These are phyloP conservation scores for Amborella trichopoda DNA, from an alignment of 164 flowering plant genomes.

Conservation along the genomic window DNA sequence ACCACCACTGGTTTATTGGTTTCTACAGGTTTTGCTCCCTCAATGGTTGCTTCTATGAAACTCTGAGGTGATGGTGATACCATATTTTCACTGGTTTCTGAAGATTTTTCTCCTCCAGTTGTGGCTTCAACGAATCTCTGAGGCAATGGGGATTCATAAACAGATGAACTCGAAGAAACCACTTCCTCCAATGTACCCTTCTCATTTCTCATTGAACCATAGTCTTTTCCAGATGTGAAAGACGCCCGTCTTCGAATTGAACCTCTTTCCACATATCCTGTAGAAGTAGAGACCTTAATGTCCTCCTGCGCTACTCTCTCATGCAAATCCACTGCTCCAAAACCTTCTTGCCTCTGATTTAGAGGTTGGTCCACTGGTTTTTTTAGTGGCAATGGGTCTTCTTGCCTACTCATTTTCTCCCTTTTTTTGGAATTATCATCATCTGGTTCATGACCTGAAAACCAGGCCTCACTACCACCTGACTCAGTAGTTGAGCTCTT, in stretches of 20 bases:
- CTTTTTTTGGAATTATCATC: constrained; percentile 29
- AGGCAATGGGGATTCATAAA: too few relatives aligned
- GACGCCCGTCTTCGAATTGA: constrained; percentile 19
- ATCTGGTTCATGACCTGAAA: constrained; percentile 66
- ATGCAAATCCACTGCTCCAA: constrained; percentile 12
- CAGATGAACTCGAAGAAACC: too few relatives aligned
- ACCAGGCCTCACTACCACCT: constrained; percentile 59
- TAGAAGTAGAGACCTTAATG: constrained; percentile 16
- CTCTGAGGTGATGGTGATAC: too few relatives aligned
- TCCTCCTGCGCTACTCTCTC: constrained; percentile 11
- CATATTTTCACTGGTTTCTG: background rate
- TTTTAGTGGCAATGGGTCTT: constrained; percentile 6
- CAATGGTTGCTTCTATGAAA: too few relatives aligned
- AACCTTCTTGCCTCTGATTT: constrained; percentile 19
- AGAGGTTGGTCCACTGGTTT: constrained; percentile 17
- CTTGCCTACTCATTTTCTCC: constrained; percentile 16
- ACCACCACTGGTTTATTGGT: constrained; percentile 18
- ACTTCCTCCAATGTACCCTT: too few relatives aligned
- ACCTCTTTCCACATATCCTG: constrained; percentile 14
- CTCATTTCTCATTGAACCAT: constrained; percentile 12
- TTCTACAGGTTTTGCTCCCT: constrained; percentile 12
- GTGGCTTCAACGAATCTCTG: too few relatives aligned
- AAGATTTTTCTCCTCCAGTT: too few relatives aligned
- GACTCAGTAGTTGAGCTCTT: constrained; percentile 57
- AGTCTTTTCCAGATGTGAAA: constrained; percentile 18